Percentiles rank a stretch among this genome's conserved stretches.
phyloP scores from a whole-genome alignment of 83 land plant species.

The Diphasiastrum complanatum region DNA sequence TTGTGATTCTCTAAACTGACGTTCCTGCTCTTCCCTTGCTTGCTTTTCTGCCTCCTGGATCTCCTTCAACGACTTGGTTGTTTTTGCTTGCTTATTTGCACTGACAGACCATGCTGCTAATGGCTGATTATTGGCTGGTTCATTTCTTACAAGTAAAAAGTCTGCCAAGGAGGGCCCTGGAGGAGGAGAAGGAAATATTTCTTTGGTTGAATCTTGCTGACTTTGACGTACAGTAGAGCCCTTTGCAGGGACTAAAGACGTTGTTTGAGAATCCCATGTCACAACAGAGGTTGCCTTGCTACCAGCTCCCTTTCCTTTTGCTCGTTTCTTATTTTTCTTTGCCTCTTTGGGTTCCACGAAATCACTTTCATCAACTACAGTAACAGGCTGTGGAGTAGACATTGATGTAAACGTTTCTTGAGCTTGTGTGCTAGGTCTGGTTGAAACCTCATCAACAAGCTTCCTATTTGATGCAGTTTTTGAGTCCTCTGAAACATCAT shows the following conservation, averaged over 20 bases:
- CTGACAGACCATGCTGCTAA: conserved; percentile 37
- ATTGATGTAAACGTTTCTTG: not conserved
- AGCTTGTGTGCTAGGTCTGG: not conserved
- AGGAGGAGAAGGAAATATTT: conserved; percentile 17
- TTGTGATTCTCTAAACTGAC: conserved; percentile 14
- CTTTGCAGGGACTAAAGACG: conserved; percentile 4
- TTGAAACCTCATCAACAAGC: no score
- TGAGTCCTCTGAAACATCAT: no score
- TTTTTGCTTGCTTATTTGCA: conserved; percentile 14
- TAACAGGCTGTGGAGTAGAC: conserved; percentile 1
- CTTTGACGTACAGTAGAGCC: not conserved
- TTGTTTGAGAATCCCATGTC: not conserved
- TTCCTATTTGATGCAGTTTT: no score
- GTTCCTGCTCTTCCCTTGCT: conserved; percentile 32
- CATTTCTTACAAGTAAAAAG: conserved; percentile 19
- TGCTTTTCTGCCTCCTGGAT: conserved; percentile 36
- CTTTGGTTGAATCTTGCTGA: conserved; percentile 12
- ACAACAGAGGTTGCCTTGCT: conserved; percentile 9
- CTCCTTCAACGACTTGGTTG: conserved; percentile 32
- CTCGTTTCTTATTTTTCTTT: conserved; percentile 35
- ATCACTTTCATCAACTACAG: conserved; percentile 22
- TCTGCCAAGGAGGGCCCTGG: conserved; percentile 29
- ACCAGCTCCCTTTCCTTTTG: conserved; percentile 23
- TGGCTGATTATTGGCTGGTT: conserved; percentile 21
- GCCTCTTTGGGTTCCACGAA: conserved; percentile 41